Conservation (phyloP, 352 stramenopile genomes). For the Pythium scleroteichum region DNA sequence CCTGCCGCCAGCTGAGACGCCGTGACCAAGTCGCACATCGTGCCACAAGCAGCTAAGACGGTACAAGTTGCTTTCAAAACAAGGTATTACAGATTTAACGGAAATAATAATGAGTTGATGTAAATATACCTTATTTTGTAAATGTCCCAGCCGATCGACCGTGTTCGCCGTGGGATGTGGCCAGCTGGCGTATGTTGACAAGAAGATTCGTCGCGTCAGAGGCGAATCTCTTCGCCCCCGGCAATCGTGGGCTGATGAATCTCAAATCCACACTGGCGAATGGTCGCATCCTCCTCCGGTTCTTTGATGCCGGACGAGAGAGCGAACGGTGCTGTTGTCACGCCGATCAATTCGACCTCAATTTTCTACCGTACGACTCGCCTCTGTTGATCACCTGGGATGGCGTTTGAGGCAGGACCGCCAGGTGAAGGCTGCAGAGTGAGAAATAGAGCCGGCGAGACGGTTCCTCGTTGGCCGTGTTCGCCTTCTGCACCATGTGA, state of each 20-base stretch:
- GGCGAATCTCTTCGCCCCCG: neutral
- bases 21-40: neutral
- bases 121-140: neutral
- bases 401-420: no score
- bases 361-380: no score
- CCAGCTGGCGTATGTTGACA: constrained; percentile 2
- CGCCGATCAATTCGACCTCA: no score
- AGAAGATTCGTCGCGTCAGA: constrained; percentile 10
- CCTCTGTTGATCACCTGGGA: no score
- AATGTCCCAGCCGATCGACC: no score
- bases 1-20: constrained; percentile 1
- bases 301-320: no score
- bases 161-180: neutral
- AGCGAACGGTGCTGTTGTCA: no score
- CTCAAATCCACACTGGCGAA: neutral
- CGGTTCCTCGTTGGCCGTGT: no score
- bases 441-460: no score
- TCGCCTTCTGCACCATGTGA: no score
- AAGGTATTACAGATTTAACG: neutral
- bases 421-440: no score
- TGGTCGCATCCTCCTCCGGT: no score
- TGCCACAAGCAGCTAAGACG: neutral
- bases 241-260: neutral
- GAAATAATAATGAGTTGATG: neutral
- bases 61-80: neutral